These are phyloP conservation scores for Tausonia pullulans DNA, from an alignment of 1,284 basidiomycete genomes.

Conservation along the genomic window DNA sequence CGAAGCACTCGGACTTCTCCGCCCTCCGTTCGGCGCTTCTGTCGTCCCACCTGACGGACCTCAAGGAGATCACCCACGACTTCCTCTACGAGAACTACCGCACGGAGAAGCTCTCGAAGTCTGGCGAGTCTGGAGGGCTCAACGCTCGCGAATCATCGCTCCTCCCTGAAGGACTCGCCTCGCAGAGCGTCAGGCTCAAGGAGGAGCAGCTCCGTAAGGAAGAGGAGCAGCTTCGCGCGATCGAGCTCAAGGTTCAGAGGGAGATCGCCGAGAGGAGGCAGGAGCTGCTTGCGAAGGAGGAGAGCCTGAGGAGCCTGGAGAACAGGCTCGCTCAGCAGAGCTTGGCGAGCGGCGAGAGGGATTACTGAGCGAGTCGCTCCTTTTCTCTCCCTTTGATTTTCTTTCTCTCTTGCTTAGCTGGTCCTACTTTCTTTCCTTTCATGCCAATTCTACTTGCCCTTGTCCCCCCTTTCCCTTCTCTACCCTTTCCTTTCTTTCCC, in stretches of 20 bases:
- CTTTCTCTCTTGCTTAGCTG: too few relatives aligned
- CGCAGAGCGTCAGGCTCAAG: slow-evolving; percentile 91
- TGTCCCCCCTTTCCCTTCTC: too few relatives aligned
- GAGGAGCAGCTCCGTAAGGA: slow-evolving; percentile 97
- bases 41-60: slow-evolving; percentile 82
- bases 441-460: too few relatives aligned
- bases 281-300: slow-evolving; percentile 45
- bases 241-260: slow-evolving; percentile 94
- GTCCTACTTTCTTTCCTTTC: too few relatives aligned
- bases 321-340: too few relatives aligned
- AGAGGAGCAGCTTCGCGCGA: slow-evolving; percentile 96
- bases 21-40: slow-evolving; percentile 81
- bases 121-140: background rate
- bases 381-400: too few relatives aligned
- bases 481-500: too few relatives aligned
- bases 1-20: slow-evolving; percentile 94
- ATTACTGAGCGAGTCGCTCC: too few relatives aligned
- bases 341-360: too few relatives aligned
- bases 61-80: slow-evolving; percentile 89
- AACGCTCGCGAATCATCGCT: slow-evolving; percentile 61
- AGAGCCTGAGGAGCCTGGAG: too few relatives aligned
- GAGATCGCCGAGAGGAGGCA: slow-evolving; percentile 99
- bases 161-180: slow-evolving; percentile 79
- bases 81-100: slow-evolving; percentile 51
- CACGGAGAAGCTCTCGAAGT: slow-evolving; percentile 89